Base-by-base conservation (phyloP, 2,329 filamentous ascomycete species). In the Pseudogymnoascus sp. region DNA sequence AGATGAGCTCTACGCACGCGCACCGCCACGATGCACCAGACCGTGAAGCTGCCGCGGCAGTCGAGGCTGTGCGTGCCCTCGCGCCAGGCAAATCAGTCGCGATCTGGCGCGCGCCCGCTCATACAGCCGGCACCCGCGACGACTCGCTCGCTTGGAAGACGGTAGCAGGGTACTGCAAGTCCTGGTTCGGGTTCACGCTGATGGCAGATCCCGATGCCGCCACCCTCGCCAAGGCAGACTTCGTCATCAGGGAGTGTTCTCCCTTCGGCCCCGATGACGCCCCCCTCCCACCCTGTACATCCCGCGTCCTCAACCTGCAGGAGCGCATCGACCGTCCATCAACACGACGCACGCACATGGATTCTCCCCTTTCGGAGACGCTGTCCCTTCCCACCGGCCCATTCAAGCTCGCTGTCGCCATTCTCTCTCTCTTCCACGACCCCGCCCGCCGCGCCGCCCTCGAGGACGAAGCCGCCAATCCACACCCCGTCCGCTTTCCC, bases 101-200 rank as follows among this genome's bases (percentile, higher is more conserved):
- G 5, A 65, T 71, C 18, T 16, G 46, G 34, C 10, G 25, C 36
- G 23, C 36, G 10, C 21, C 60, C 6, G 56, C 37, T 5, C 6
- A 18, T 16, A 18, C 4, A 21, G 63, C 59, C 36, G 38, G 42
- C 4, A 44, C 65, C 10, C 66, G 59, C 8, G 36, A 44, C 21
- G 28, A 64, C 12, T 64, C 63, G 25, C 28, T 67, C 5, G 64
- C 62, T 1, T 72, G 71, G 71, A 44, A 64, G 14, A 70, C 66
- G 61, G 68, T 71, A 18, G 56, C 68, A 44, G 66, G 38, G 25
- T 73, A 72, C 61, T 71, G 69, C 31, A 61, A 61, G 4, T 66
- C 69, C 23, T 72, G 71, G 70, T 72, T 69, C 62, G 70, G 69
- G 1, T 70, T 72, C 46, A 37, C 63, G 8, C 23, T 64, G 12